These are phyloP conservation scores for Globisporangium paroecandrum DNA, from an alignment of 352 stramenopile species.

Conservation along the genomic window DNA sequence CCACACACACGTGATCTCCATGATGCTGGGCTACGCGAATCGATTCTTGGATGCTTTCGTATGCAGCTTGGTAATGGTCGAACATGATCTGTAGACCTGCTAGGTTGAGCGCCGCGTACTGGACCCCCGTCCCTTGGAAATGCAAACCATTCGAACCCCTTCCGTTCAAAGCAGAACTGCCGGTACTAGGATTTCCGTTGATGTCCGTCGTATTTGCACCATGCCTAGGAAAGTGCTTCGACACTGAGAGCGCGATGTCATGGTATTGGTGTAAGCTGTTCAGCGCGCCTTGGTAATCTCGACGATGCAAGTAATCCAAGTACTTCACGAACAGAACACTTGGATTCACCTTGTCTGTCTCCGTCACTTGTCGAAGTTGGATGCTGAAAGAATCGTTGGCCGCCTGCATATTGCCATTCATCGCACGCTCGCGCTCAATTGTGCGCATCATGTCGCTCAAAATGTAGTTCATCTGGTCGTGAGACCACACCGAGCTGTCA, in stretches of 20 bases:
- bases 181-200: neutral
- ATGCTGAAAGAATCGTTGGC: conserved; percentile 7
- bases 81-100: conserved; percentile 86
- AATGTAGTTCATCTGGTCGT: conserved; percentile 59
- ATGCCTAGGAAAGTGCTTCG: conserved; percentile 1
- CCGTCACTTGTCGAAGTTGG: neutral
- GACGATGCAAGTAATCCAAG: conserved; percentile 73
- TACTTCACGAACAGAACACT: conserved; percentile 85
- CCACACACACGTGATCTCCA: conserved; percentile 90
- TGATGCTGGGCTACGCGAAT: conserved; percentile 92
- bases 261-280: conserved; percentile 93
- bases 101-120: conserved; percentile 90
- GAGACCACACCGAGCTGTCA: conserved; percentile 39
- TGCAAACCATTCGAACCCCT: conserved; percentile 24
- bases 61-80: conserved; percentile 65
- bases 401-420: conserved; percentile 4
- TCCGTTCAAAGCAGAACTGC: conserved; percentile 10
- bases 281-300: conserved; percentile 84
- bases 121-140: conserved; percentile 66
- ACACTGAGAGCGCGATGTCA: conserved; percentile 80
- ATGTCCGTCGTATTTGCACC: neutral
- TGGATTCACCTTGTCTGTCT: conserved; percentile 27
- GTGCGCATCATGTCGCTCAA: conserved; percentile 43
- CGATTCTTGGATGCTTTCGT: conserved; percentile 89
- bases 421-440: conserved; percentile 17